Evolutionary conservation across 306 rosid species (phyloP).

Genomic region (Casuarina glauca): DNA sequence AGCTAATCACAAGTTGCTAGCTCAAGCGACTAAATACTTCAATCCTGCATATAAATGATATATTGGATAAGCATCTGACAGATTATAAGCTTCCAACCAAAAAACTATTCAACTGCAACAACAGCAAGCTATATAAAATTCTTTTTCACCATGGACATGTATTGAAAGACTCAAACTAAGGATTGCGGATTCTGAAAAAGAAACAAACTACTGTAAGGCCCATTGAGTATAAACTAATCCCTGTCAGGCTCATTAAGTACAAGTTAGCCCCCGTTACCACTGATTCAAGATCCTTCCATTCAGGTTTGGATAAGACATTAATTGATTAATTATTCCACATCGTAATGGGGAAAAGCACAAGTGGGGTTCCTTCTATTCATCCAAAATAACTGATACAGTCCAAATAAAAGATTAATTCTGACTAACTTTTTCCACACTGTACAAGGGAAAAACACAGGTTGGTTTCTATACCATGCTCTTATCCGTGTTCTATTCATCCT

Average conservation of each 20-base stretch:
- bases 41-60: conserved; percentile 36
- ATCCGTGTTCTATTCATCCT: background rate
- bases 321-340: background rate
- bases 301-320: background rate
- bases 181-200: background rate
- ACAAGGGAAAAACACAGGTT: background rate
- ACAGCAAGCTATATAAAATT: background rate
- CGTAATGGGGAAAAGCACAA: background rate
- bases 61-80: conserved; percentile 19
- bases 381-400: background rate
- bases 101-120: background rate
- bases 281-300: background rate
- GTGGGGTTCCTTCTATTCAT: background rate
- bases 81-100: conserved; percentile 12
- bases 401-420: background rate
- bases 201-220: background rate
- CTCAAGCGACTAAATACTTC: conserved; percentile 36
- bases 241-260: background rate
- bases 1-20: conserved; percentile 40
- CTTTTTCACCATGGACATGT: background rate
- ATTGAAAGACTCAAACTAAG: background rate
- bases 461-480: background rate
- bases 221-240: background rate
- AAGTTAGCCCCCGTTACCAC: background rate
- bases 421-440: background rate